Evolutionary conservation across 345 rosid species (phyloP).

Genomic region (Eucalyptus sp.): DNA sequence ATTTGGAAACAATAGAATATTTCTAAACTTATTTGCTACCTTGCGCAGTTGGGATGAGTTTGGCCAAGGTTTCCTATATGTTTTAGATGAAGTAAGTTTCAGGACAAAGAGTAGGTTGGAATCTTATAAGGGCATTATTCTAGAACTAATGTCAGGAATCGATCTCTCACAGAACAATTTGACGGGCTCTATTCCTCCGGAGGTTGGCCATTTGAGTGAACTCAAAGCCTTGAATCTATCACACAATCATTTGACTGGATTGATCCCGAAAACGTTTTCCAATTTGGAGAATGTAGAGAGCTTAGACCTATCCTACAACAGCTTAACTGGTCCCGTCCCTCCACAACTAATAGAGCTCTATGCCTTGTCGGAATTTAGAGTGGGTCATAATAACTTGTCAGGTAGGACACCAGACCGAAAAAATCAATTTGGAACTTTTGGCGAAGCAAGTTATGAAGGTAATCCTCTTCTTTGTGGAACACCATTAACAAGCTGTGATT

Average conservation of each 20-base stretch:
- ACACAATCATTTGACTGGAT: neutral
- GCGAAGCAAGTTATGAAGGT: no score
- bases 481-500: neutral
- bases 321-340: neutral
- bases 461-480: neutral
- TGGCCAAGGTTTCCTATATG: no score
- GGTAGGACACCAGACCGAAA: neutral
- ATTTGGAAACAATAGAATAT: no score
- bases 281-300: neutral
- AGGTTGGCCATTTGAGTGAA: neutral
- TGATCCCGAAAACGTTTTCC: neutral
- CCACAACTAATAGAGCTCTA: neutral
- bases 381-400: slow-evolving; percentile 4
- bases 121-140: neutral
- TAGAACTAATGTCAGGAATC: neutral
- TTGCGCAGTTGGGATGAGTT: no score
- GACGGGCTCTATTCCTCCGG: slow-evolving; percentile 6
- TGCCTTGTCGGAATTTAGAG: neutral
- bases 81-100: neutral
- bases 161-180: slow-evolving; percentile 24
- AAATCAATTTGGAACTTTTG: no score
- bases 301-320: neutral
- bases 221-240: slow-evolving; percentile 11
- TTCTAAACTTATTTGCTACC: no score
- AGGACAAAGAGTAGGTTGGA: neutral